Evolutionary conservation across 306 rosid species (phyloP), one percentile per base, ranked within the genome.

Genomic region (Trifolium pratense): DNA sequence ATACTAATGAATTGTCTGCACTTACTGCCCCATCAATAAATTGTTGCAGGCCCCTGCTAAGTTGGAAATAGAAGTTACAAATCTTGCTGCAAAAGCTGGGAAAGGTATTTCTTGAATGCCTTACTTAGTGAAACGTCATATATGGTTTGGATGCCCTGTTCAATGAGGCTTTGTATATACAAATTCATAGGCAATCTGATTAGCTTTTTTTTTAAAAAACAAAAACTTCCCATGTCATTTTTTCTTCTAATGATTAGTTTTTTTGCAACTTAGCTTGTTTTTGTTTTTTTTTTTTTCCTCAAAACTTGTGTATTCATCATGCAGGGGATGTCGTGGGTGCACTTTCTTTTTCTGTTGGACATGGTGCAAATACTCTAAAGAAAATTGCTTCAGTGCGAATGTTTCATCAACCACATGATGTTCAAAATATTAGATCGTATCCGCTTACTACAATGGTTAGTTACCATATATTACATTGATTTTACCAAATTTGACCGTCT

Each of bases 41-140:
- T 68, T 73, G 70, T 73, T 81, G 79, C 86, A 94, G 99, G 96
- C 82, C 52, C 87, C 89, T 26, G 96, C 99, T 37, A 91, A 88
- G 82, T 75, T 94, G 88, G 99, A 94, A 83, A 88, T 94, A 71
- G 99, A 94, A 84, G 90, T 94, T 75, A 91, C 99, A 71, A 94
- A 94, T 82, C 96, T 94, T 39, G 89, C 91, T 6, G 99, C 99
- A 26, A 94, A 90, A 84, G 97, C 99, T 57, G 99, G 99, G 61
- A 94, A 94, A 86, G 99, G 99, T 90, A 79, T 43, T 71, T 80
- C 26, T 70, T 57, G 53, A 15, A 52, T 67, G 65, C 66, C 34
- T 63, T 73, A 45, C 46, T 70, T 62, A 62, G 77, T 15, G 37
- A 53, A 40, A 72, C 29, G 31, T 21, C 60, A 2, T 59, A 13